Conservation (phyloP, 208 protist species). For the Kentomonas sorsogonicus region DNA sequence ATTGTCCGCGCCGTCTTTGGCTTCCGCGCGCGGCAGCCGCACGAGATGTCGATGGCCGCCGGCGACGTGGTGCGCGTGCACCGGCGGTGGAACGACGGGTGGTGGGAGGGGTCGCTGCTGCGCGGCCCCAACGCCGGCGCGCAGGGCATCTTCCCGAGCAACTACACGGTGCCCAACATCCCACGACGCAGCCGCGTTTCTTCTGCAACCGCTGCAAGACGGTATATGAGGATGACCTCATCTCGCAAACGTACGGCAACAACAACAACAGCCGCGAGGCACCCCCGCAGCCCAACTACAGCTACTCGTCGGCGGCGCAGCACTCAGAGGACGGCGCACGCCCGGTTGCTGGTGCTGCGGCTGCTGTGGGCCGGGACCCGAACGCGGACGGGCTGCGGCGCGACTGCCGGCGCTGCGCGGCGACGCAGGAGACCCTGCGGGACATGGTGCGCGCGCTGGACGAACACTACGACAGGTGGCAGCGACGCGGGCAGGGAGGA, state of each 20-base stretch:
- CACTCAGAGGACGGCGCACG: too few species aligned
- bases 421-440: too few species aligned
- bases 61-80: conserved; percentile 72
- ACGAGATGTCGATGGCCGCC: conserved; percentile 36
- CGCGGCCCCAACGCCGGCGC: background rate
- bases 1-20: conserved; percentile 52
- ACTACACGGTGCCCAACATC: conserved; percentile 75
- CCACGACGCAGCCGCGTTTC: conserved; percentile 40
- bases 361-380: too few species aligned
- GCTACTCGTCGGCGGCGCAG: background rate
- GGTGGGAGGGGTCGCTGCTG: conserved; percentile 76
- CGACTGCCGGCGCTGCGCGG: too few species aligned
- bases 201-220: conserved; percentile 67
- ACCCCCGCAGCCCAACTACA: background rate
- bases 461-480: too few species aligned
- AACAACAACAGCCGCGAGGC: too few species aligned
- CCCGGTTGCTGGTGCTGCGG: too few species aligned
- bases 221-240: conserved; percentile 17
- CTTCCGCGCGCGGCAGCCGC: conserved; percentile 33
- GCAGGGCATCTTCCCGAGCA: conserved; percentile 79
- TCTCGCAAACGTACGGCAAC: background rate
- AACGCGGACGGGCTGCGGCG: too few species aligned
- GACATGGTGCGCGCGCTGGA: too few species aligned
- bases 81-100: conserved; percentile 83
- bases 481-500: too few species aligned